Percentiles rank a stretch among this genome's conserved stretches.
Evolutionary conservation across 2,329 filamentous ascomycete species (phyloP).

Genomic region (Gaeumannomyces sp.): DNA sequence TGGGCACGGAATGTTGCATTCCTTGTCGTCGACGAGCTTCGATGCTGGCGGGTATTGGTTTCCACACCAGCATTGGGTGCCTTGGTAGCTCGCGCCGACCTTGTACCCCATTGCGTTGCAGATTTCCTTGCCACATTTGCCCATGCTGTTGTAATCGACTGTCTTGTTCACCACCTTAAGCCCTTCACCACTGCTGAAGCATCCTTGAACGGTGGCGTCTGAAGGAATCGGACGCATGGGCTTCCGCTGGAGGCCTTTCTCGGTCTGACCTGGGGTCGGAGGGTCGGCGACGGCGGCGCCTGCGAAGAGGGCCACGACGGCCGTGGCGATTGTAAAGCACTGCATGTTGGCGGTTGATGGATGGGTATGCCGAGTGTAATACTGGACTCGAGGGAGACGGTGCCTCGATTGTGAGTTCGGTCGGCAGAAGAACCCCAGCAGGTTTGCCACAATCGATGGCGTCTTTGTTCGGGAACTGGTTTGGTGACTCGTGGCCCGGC

Average conservation of each 20-base stretch:
- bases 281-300: slow-evolving; percentile 1
- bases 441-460: neutral
- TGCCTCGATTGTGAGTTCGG: neutral
- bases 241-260: slow-evolving; percentile 29
- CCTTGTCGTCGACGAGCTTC: slow-evolving; percentile 45
- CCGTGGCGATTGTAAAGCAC: slow-evolving; percentile 6
- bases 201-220: slow-evolving; percentile 42
- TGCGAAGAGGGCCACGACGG: slow-evolving; percentile 1
- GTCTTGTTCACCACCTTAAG: slow-evolving; percentile 22
- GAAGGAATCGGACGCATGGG: slow-evolving; percentile 29
- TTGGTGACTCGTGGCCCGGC: neutral
- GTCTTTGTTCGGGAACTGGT: neutral
- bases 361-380: neutral
- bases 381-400: neutral
- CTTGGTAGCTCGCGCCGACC: slow-evolving; percentile 58
- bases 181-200: slow-evolving; percentile 39
- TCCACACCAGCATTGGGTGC: slow-evolving; percentile 68
- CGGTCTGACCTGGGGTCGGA: slow-evolving; percentile 5
- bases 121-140: slow-evolving; percentile 31
- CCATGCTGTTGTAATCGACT: slow-evolving; percentile 31
- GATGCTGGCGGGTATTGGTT: slow-evolving; percentile 55
- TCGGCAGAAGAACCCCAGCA: neutral
- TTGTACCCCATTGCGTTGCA: slow-evolving; percentile 39
- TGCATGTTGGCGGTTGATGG: neutral
- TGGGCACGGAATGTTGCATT: slow-evolving; percentile 61